phyloP scores from a whole-genome alignment of 306 rosid genomes.

The Arachis stenosperma region DNA sequence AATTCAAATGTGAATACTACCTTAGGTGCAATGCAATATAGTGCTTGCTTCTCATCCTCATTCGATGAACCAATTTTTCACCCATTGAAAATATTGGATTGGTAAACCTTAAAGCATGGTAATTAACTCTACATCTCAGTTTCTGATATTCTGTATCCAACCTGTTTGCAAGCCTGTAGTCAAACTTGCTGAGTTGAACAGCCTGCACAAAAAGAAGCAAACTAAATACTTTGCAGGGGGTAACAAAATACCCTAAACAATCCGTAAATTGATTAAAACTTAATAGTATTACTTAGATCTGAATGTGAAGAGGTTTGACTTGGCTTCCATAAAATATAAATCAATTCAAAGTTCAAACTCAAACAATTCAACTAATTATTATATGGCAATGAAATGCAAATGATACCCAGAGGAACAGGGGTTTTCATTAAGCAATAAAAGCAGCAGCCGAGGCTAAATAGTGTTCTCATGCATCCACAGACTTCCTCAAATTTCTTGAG shows the following conservation, averaged over 20 bases:
- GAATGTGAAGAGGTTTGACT: not conserved
- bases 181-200: constrained; percentile 92
- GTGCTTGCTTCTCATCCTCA: constrained; percentile 85
- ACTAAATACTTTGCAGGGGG: constrained; percentile 16
- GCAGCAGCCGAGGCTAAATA: not conserved
- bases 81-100: constrained; percentile 74
- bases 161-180: constrained; percentile 97
- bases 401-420: not conserved
- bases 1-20: constrained; percentile 48
- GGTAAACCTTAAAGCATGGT: constrained; percentile 91
- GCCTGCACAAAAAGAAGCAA: constrained; percentile 68
- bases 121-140: constrained; percentile 94
- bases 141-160: constrained; percentile 88
- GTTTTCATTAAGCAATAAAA: constrained; percentile 3
- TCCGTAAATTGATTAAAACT: constrained; percentile 20
- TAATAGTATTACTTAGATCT: not conserved
- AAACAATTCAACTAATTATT: constrained; percentile 9
- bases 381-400: not conserved
- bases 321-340: not conserved
- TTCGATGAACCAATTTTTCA: constrained; percentile 67
- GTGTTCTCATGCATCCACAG: not conserved
- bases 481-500: not conserved
- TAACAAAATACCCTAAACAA: constrained; percentile 30
- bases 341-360: not conserved
- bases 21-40: constrained; percentile 91